A percentile compares a stretch with the other conserved stretches of the same genome.
phyloP scores from a whole-genome alignment of 2,329 filamentous ascomycete genomes.

The Simplicillium sp. region DNA sequence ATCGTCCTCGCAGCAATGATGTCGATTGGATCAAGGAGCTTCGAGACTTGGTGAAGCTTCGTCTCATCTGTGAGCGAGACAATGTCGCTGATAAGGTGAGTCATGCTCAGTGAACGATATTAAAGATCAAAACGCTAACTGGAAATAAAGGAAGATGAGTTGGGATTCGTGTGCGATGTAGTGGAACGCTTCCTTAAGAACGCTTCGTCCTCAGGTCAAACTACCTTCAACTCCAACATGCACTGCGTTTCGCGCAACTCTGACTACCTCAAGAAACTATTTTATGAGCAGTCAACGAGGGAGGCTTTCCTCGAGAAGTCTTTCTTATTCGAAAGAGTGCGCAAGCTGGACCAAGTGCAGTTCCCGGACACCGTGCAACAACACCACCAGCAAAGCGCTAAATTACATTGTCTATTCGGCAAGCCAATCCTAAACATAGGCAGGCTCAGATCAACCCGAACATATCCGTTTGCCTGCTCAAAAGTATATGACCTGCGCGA shows the following conservation, averaged over 20 bases:
- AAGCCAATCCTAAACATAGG: conserved; percentile 38
- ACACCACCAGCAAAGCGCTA: conserved; percentile 55
- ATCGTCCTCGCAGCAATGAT: conserved; percentile 20
- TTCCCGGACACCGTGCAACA: conserved; percentile 19
- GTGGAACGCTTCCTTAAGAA: conserved; percentile 35
- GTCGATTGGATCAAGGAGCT: conserved; percentile 34
- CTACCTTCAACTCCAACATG: conserved; percentile 20
- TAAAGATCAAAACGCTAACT: conserved; percentile 1
- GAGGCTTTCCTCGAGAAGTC: conserved; percentile 56
- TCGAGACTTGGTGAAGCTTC: conserved; percentile 31
- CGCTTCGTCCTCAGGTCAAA: conserved; percentile 25
- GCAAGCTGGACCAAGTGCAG: conserved; percentile 20
- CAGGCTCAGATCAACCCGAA: conserved; percentile 23
- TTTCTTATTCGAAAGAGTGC: conserved; percentile 50
- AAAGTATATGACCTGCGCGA: conserved; percentile 66
- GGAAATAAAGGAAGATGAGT: conserved; percentile 25
- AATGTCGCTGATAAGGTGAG: conserved; percentile 29
- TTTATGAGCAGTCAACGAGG: conserved; percentile 38
- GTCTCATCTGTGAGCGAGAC: conserved; percentile 27
- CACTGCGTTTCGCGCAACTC: conserved; percentile 37
- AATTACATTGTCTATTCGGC: conserved; percentile 61
- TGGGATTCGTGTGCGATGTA: conserved; percentile 37
- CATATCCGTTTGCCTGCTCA: conserved; percentile 54
- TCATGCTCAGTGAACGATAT: neutral
- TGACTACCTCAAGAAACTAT: conserved; percentile 31